These are phyloP conservation scores for Colletotrichum echinochloae DNA, from an alignment of 2,329 filamentous ascomycete genomes.

Conservation along the genomic window DNA sequence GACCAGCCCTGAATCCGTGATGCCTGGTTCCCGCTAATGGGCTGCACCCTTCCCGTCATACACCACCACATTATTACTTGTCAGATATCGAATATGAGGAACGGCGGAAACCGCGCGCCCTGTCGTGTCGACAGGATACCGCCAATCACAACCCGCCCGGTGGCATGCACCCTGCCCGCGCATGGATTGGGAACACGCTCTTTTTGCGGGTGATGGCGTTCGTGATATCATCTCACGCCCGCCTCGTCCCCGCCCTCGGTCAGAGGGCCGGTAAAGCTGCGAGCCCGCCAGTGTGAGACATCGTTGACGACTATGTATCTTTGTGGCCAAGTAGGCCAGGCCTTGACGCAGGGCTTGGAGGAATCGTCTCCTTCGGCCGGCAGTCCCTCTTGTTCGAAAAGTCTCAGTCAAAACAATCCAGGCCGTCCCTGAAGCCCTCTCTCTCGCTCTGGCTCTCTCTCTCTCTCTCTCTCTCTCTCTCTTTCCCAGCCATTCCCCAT, in stretches of 20 bases:
- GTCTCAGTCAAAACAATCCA: slow-evolving; percentile 7
- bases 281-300: slow-evolving; percentile 23
- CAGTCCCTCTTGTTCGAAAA: neutral
- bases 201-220: slow-evolving; percentile 18
- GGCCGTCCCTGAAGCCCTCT: neutral
- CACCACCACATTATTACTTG: slow-evolving; percentile 5
- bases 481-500: neutral
- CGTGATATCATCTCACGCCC: slow-evolving; percentile 40
- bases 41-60: slow-evolving; percentile 20
- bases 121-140: slow-evolving; percentile 14
- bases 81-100: slow-evolving; percentile 36
- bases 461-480: too few relatives aligned
- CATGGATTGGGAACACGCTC: slow-evolving; percentile 5
- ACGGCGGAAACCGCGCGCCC: slow-evolving; percentile 23
- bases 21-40: slow-evolving; percentile 27
- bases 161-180: slow-evolving; percentile 35
- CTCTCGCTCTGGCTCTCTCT: too few relatives aligned
- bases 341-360: neutral
- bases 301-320: slow-evolving; percentile 7
- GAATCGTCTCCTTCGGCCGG: slow-evolving; percentile 2
- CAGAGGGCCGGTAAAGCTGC: slow-evolving; percentile 21
- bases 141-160: slow-evolving; percentile 33
- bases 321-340: neutral
- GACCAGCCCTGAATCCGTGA: neutral
- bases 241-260: slow-evolving; percentile 33